Evolutionary conservation across 805 yeast genomes (phyloP).

Genomic region (Candida takata): DNA sequence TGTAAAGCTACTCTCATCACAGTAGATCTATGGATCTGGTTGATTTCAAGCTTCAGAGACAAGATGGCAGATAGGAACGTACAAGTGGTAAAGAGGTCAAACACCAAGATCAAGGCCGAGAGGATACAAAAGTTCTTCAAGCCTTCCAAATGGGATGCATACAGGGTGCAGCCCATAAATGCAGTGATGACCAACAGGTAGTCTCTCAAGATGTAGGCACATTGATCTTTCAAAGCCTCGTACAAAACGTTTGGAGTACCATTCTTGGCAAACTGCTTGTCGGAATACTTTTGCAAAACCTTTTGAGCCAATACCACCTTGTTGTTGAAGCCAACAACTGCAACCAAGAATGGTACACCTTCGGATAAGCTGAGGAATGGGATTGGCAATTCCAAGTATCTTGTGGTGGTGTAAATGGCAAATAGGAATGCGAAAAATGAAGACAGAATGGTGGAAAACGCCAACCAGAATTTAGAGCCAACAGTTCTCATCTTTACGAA

Average conservation of each 20-base stretch:
- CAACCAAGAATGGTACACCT: slow-evolving; percentile 89
- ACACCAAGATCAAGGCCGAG: slow-evolving; percentile 58
- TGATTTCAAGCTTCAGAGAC: slow-evolving; percentile 83
- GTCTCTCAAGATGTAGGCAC: slow-evolving; percentile 50
- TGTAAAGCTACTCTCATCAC: slow-evolving; percentile 73
- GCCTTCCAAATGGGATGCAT: slow-evolving; percentile 63
- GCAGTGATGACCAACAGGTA: slow-evolving; percentile 67
- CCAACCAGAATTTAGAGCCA: slow-evolving; percentile 87
- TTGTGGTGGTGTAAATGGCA: slow-evolving; percentile 60
- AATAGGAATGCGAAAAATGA: slow-evolving; percentile 79
- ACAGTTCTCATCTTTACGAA: slow-evolving; percentile 67
- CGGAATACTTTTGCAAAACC: slow-evolving; percentile 33
- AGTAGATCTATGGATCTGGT: slow-evolving; percentile 74
- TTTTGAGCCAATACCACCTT: slow-evolving; percentile 65
- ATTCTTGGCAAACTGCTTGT: slow-evolving; percentile 24
- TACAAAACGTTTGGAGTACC: slow-evolving; percentile 30
- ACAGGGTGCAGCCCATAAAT: slow-evolving; percentile 56
- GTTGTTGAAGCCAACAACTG: slow-evolving; percentile 86
- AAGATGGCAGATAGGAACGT: slow-evolving; percentile 82
- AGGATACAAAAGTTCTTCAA: slow-evolving; percentile 75
- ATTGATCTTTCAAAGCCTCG: slow-evolving; percentile 30
- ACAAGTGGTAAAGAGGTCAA: slow-evolving; percentile 65
- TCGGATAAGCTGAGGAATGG: slow-evolving; percentile 74
- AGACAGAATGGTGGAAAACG: slow-evolving; percentile 67
- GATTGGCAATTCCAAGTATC: slow-evolving; percentile 50